Base-by-base conservation (phyloP, 352 stramenopile genomes). In the Phytopythium mirpurense region DNA sequence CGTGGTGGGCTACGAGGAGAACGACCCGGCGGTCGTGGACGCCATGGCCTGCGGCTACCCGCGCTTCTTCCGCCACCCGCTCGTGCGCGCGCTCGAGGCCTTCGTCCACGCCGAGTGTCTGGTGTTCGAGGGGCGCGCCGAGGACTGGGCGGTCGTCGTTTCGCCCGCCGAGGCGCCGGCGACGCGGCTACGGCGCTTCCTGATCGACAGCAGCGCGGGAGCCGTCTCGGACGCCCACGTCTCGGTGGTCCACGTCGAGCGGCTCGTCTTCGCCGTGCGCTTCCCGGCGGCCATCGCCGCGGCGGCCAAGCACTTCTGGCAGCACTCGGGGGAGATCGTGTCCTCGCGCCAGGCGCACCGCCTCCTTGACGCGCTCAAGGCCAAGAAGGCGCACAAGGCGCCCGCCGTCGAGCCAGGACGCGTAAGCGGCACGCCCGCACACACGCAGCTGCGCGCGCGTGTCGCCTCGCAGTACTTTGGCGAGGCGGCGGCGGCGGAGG, bases 321-420 rank as follows among this genome's bases (percentile, higher is more conserved):
- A 98, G 70, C 90, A 98, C 70, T 95, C 85, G 40, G 93, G 93
- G 18, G 93, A 98, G 68, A 89, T 98, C 47, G 56, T 97, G 24
- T 87, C 78, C 11, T 96, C 84, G n/a, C 74, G 93, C 19, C 74
- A 96, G 27, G 92, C 88, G 0, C 59, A 89, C 50, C 59, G 57
- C 16, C 63, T 89, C 7, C 58, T 97, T 15, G 47, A 81, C 5
- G 44, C 57, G 38, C 54, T 97, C 6, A 63, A 78, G 29, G 51
- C 51, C 10, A 37, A 57, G 14, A 41, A 52, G 4, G 36, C 44
- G 15, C 24, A 45, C 16, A 32, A 54, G 15, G 50, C 45, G n/a
- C 34, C 43, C 26, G 34, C 9, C 11, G 12, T 11, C 27, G 16
- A 36, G n/a, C 19, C 24, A 14, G 27, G 59, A 15, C 3, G 37